Evolutionary conservation across 1,139 yeast species (phyloP).

Genomic region (Geotrichum carabidarum): DNA sequence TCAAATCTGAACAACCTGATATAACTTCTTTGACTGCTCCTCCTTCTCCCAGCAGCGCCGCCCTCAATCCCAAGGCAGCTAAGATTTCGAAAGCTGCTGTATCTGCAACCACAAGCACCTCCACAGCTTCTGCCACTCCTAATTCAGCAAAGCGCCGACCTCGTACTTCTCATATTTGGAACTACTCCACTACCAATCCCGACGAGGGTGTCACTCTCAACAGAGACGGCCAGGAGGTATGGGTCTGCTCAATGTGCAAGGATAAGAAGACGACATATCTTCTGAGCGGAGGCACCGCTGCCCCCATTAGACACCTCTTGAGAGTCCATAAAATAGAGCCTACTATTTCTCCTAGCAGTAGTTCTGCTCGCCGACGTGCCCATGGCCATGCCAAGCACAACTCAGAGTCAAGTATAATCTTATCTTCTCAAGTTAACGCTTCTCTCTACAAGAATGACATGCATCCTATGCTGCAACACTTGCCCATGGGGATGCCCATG

Average conservation of each 20-base stretch:
- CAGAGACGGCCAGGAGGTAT: slow-evolving; percentile 20
- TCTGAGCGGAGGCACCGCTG: slow-evolving; percentile 21
- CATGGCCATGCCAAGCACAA: slow-evolving; percentile 14
- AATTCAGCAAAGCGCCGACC: slow-evolving; percentile 17
- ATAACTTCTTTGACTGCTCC: background rate
- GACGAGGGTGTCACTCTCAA: slow-evolving; percentile 19
- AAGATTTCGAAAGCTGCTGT: slow-evolving; percentile 7
- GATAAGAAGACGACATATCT: slow-evolving; percentile 19
- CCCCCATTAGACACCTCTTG: slow-evolving; percentile 20
- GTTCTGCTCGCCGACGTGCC: slow-evolving; percentile 3
- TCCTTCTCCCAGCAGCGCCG: background rate
- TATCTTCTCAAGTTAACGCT: slow-evolving; percentile 9
- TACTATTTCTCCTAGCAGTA: slow-evolving; percentile 5
- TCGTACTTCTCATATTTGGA: slow-evolving; percentile 20
- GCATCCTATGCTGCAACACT: slow-evolving; percentile 6
- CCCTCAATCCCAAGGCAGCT: slow-evolving; percentile 6
- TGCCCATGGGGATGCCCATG: background rate
- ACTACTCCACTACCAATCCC: slow-evolving; percentile 19
- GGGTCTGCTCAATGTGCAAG: slow-evolving; percentile 20
- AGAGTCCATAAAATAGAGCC: slow-evolving; percentile 19
- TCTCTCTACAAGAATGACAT: slow-evolving; percentile 13
- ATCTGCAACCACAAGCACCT: background rate
- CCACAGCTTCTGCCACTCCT: background rate
- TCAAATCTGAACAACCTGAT: slow-evolving; percentile 5
- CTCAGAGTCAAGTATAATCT: slow-evolving; percentile 13